Evolutionary conservation across 2,329 filamentous ascomycete genomes (phyloP), one percentile per base, ranked within the genome.

Genomic region (Onygenales sp.): DNA sequence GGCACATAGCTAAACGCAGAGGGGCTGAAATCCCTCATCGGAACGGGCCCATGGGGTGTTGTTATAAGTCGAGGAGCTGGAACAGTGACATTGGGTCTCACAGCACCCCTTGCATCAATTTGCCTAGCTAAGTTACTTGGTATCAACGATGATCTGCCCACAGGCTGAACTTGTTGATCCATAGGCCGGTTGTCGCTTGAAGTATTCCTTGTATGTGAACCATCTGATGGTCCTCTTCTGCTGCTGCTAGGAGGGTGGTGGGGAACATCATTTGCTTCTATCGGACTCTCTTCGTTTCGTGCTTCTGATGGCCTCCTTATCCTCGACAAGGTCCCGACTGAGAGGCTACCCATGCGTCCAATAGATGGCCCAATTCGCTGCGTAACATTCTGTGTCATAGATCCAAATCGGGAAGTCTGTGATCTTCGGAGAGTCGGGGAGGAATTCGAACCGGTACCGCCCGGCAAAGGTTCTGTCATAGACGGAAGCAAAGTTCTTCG

Each of bases 401-500:
- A 57, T n/a, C 62, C 56, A 42, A 67, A 49, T 27, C 61, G 64
- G 21, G 62, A 61, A 1, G 62, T 63, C 45, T 63, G 60, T 14
- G 64, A 59, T 8, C 55, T 42, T 34, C 52, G 53, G 11, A 52
- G 54, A 4, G 17, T 32, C 6, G n/a, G 40, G 42, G 14, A n/a
- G 34, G 13, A 8, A 45, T 51, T 45, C 32, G 34, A 44, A 44
- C 33, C 37, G 31, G 11, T 5, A 17, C 34, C 17, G 17, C 4
- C 37, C 11, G 27, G 8, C n/a, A 44, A 32, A 47, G 59, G 62
- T 31, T 61, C 54, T 8, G 62, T 60, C 42, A 50, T 46, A 6
- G 57, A 58, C 31, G 67, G 66, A 52, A 70, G 61, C 50, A 72
- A 62, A 2, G 63, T 62, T 51, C 63, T 60, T 57, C 60, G 62